Percentiles rank a stretch among this genome's conserved stretches.
These are phyloP conservation scores for Neonectria ditissima DNA, from an alignment of 2,329 filamentous ascomycete genomes.

Conservation along the genomic window DNA sequence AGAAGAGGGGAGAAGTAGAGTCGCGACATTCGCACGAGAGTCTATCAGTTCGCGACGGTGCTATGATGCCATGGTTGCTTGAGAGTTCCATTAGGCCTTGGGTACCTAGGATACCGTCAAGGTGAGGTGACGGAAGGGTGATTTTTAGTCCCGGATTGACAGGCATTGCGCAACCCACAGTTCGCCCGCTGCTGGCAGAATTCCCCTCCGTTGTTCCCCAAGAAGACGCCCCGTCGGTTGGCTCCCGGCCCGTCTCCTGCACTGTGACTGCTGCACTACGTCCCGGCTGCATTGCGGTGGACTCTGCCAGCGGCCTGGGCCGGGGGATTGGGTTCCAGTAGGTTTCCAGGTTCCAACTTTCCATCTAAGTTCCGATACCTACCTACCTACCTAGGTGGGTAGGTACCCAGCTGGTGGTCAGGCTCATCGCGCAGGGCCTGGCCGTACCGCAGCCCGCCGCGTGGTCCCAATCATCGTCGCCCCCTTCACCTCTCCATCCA, in stretches of 20 bases:
- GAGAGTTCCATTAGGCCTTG: no score
- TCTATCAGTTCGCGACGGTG: not conserved
- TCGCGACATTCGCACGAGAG: not conserved
- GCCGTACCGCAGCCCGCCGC: constrained; percentile 31
- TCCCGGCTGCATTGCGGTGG: constrained; percentile 22
- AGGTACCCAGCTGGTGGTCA: constrained; percentile 1
- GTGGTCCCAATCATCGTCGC: constrained; percentile 38
- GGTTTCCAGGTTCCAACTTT: no score
- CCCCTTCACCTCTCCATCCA: constrained; percentile 36
- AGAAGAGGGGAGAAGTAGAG: not conserved
- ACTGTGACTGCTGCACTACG: constrained; percentile 7
- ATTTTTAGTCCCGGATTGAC: constrained; percentile 3
- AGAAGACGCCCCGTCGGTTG: constrained; percentile 10
- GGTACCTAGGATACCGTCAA: no score
- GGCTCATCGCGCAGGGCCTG: constrained; percentile 1
- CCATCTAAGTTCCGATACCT: no score
- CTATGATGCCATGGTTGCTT: no score
- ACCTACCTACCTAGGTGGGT: no score
- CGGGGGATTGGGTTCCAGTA: constrained; percentile 11
- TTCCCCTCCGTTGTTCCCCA: no score
- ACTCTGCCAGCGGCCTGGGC: constrained; percentile 10
- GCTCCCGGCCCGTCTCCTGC: constrained; percentile 14
- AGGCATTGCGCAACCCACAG: constrained; percentile 11
- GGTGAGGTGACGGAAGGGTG: not conserved
- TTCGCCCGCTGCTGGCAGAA: no score